Percentiles rank a stretch among this genome's conserved stretches.
phyloP scores from a whole-genome alignment of 1,139 yeast species.

The Candida tropicalis region DNA sequence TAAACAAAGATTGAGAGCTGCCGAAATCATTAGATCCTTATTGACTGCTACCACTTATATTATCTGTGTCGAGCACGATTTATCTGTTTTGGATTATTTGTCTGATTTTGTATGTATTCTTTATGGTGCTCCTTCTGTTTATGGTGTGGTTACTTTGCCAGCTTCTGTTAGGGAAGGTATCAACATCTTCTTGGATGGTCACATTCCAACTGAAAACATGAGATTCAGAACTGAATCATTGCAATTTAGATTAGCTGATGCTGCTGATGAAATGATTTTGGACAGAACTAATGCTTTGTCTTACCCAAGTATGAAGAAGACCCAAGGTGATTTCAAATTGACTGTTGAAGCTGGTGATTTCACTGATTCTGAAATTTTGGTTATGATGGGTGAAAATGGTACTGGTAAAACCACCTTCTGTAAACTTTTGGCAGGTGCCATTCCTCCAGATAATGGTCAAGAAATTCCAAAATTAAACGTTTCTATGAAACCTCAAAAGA shows the following conservation, averaged over 20 bases:
- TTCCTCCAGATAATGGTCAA: slow-evolving; percentile 78
- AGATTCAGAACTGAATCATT: slow-evolving; percentile 95
- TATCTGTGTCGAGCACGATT: slow-evolving; percentile 97
- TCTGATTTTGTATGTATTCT: slow-evolving; percentile 95
- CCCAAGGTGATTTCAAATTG: slow-evolving; percentile 94
- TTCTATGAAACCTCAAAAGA: slow-evolving; percentile 98
- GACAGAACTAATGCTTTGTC: slow-evolving; percentile 79
- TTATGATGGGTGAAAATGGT: slow-evolving; percentile 99
- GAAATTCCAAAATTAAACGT: slow-evolving; percentile 87
- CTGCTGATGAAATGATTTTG: slow-evolving; percentile 72
- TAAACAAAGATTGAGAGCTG: slow-evolving; percentile 97
- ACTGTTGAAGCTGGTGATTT: slow-evolving; percentile 83
- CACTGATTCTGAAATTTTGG: slow-evolving; percentile 94
- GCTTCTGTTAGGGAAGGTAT: slow-evolving; percentile 98
- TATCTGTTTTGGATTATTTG: slow-evolving; percentile 92
- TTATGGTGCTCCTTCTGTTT: slow-evolving; percentile 97
- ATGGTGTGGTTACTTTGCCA: slow-evolving; percentile 97
- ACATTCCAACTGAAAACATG: slow-evolving; percentile 94
- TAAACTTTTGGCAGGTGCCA: slow-evolving; percentile 89
- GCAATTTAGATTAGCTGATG: slow-evolving; percentile 93
- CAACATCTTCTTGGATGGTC: slow-evolving; percentile 96
- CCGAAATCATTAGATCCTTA: slow-evolving; percentile 86
- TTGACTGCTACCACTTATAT: slow-evolving; percentile 76
- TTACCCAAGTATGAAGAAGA: slow-evolving; percentile 83
- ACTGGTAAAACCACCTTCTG: slow-evolving; percentile 99